phyloP scores from a whole-genome alignment of 139 green algal genomes.

The Zygnema circumcarinatum region DNA sequence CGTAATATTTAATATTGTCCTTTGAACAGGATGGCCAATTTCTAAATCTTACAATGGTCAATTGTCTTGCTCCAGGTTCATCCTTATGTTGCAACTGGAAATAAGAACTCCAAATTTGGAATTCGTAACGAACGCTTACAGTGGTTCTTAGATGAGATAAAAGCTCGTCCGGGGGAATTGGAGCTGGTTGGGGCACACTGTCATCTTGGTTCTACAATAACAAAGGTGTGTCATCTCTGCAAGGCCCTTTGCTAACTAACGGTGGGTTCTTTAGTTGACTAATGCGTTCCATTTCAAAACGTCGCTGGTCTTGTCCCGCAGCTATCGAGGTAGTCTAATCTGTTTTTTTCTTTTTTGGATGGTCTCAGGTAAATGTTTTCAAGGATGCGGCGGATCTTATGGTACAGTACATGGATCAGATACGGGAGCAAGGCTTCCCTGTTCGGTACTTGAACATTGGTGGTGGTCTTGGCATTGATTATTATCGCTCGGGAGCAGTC shows the following conservation, averaged over 20 bases:
- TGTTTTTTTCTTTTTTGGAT: neutral
- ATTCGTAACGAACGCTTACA: conserved; percentile 95
- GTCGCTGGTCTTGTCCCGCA: no score
- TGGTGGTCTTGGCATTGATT: conserved; percentile 95
- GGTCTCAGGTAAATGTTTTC: conserved; percentile 90
- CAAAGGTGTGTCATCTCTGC: conserved; percentile 70
- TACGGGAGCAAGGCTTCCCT: conserved; percentile 90
- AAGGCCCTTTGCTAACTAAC: no score
- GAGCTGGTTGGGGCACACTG: conserved; percentile 93
- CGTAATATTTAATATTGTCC: no score
- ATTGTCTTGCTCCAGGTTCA: no score
- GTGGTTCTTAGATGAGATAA: conserved; percentile 88
- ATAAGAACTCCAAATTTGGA: conserved; percentile 96
- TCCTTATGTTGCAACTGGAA: conserved; percentile 92
- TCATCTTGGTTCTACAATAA: conserved; percentile 96
- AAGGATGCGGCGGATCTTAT: conserved; percentile 91
- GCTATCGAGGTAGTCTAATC: no score
- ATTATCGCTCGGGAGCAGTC: conserved; percentile 76
- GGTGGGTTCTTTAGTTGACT: no score
- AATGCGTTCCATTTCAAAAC: no score
- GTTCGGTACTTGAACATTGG: conserved; percentile 96
- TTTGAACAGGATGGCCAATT: no score
- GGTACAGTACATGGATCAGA: conserved; percentile 88
- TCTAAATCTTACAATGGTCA: no score
- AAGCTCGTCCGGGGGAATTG: conserved; percentile 74